Evolutionary conservation across 345 rosid genomes (phyloP).

Genomic region (Adansonia digitata): DNA sequence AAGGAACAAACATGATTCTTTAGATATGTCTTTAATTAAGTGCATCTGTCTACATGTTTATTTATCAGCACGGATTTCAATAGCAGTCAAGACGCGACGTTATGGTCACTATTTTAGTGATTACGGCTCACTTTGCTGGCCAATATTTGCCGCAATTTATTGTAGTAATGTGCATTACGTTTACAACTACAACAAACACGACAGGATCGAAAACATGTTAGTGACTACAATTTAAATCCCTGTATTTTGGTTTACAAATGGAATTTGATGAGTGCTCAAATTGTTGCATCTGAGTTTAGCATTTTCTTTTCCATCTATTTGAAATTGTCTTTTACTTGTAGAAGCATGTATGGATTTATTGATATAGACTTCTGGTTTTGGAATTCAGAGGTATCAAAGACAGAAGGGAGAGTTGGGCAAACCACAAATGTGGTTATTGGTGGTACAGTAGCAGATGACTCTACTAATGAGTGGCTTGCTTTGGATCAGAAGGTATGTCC

Average conservation of each 20-base stretch:
- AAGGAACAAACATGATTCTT: not conserved
- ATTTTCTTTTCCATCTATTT: not conserved
- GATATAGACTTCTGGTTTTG: conserved; percentile 3
- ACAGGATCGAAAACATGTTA: no score
- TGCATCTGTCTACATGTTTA: not conserved
- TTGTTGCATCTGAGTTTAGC: not conserved
- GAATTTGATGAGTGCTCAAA: conserved; percentile 4
- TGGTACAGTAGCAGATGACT: conserved; percentile 89
- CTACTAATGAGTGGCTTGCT: conserved; percentile 79
- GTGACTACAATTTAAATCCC: no score
- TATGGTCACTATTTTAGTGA: no score
- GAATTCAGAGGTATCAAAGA: conserved; percentile 75
- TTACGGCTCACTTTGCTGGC: no score
- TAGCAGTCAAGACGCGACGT: no score
- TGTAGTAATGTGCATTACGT: no score
- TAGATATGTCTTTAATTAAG: not conserved
- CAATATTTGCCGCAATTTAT: no score
- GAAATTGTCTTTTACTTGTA: not conserved
- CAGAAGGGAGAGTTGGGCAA: conserved; percentile 92
- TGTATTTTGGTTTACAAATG: not conserved
- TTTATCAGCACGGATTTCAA: no score
- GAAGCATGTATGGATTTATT: not conserved
- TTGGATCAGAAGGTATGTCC: conserved; percentile 83
- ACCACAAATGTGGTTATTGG: conserved; percentile 92
- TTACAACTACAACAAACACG: no score